These are phyloP conservation scores for Torulaspora globosa DNA, from an alignment of 1,139 yeast species.

Conservation along the genomic window DNA sequence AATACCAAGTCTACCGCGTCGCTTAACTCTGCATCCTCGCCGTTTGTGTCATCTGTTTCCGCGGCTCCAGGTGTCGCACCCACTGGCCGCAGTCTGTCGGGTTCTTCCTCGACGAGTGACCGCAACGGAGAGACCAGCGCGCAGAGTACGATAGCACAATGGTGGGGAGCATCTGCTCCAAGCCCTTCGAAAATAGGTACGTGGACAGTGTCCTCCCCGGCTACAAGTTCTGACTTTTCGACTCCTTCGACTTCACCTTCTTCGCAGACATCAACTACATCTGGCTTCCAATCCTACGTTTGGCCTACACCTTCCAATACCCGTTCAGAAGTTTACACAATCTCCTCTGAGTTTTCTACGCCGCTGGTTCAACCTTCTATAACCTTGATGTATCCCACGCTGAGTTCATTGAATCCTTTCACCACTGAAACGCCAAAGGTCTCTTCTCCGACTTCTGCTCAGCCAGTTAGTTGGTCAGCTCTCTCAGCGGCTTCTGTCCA, in stretches of 20 bases:
- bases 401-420: neutral
- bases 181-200: slow-evolving; percentile 2
- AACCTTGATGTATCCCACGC: neutral
- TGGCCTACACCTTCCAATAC: neutral
- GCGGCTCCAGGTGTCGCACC: neutral
- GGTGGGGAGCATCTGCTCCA: neutral
- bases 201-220: slow-evolving; percentile 1
- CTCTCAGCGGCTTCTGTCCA: neutral
- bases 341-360: neutral
- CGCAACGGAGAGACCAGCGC: neutral
- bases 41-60: neutral
- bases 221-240: slow-evolving; percentile 1
- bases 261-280: neutral
- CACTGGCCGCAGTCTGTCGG: neutral
- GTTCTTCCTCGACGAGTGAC: neutral
- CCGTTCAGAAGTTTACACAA: neutral
- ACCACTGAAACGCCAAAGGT: neutral
- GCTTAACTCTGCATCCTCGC: neutral
- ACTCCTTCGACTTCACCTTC: neutral
- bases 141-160: neutral
- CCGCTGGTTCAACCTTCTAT: slow-evolving; percentile 2
- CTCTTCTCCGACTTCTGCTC: neutral
- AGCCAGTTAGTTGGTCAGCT: too few relatives aligned
- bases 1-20: neutral
- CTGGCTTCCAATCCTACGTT: neutral